These are phyloP conservation scores for Limonium bicolor DNA, from an alignment of 148 eudicot genomes.

Conservation along the genomic window DNA sequence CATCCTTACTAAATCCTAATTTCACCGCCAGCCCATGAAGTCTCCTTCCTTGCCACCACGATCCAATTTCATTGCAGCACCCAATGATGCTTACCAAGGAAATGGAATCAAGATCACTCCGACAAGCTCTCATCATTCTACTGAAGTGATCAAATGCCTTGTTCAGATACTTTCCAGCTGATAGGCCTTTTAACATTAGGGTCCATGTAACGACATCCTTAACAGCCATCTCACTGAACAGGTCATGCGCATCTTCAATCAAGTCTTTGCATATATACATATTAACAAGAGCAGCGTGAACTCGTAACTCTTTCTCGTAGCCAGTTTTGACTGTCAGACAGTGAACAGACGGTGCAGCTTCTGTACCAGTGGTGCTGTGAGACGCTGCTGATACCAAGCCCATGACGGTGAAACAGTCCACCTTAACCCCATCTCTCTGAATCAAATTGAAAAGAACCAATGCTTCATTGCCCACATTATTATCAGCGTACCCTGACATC, in stretches of 20 bases:
- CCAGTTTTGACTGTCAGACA: conserved; percentile 17
- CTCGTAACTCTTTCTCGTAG: conserved; percentile 18
- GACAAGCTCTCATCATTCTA: conserved; percentile 17
- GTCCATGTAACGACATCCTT: conserved; percentile 48
- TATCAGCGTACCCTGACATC: conserved; percentile 27
- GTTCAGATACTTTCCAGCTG: conserved; percentile 16
- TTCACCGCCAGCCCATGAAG: conserved; percentile 22
- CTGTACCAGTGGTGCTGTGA: conserved; percentile 3
- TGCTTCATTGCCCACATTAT: conserved; percentile 21
- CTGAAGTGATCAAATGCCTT: conserved; percentile 22
- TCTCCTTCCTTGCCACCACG: conserved; percentile 25
- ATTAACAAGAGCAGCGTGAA: conserved; percentile 31
- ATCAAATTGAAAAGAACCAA: conserved; percentile 18
- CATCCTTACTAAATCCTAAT: conserved; percentile 27
- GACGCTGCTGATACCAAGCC: conserved; percentile 24
- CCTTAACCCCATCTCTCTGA: conserved; percentile 14
- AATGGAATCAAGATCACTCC: conserved; percentile 24
- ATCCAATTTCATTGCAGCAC: conserved; percentile 24
- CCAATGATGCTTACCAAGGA: conserved; percentile 24
- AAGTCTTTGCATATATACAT: conserved; percentile 22
- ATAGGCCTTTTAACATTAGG: conserved; percentile 35
- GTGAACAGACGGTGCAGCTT: conserved; percentile 17
- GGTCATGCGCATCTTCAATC: conserved; percentile 22
- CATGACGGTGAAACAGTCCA: conserved; percentile 31
- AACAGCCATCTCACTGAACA: conserved; percentile 25